phyloP scores from a whole-genome alignment of 2,329 filamentous ascomycete species.

The Ceratocystis smalleyi region DNA sequence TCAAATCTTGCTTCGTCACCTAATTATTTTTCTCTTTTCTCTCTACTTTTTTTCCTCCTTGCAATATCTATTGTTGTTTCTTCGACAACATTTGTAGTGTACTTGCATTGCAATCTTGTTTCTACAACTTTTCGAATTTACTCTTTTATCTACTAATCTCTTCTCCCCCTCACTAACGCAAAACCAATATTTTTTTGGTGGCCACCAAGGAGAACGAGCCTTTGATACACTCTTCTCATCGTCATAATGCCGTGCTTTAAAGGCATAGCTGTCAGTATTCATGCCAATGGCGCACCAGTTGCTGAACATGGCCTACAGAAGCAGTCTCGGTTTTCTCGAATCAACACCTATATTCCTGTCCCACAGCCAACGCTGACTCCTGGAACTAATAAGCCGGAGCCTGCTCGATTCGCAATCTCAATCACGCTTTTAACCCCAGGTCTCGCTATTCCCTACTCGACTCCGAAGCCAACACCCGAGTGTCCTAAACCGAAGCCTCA shows the following conservation, averaged over 20 bases:
- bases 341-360: constrained; percentile 94
- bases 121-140: background rate
- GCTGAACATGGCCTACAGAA: constrained; percentile 90
- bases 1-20: constrained; percentile 14
- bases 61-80: background rate
- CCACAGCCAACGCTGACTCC: constrained; percentile 59
- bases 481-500: constrained; percentile 72
- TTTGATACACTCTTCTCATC: background rate
- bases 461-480: constrained; percentile 59
- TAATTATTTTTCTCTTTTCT: constrained; percentile 2
- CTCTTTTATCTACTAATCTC: background rate
- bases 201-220: background rate
- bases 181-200: background rate
- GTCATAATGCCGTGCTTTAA: constrained; percentile 83
- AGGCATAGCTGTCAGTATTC: constrained; percentile 95
- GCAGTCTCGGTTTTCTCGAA: constrained; percentile 76
- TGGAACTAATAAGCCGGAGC: constrained; percentile 61
- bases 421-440: constrained; percentile 87
- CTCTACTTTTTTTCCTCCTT: background rate
- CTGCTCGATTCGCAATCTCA: constrained; percentile 93
- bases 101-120: background rate
- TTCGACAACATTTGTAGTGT: background rate
- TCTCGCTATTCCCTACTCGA: constrained; percentile 81
- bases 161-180: background rate
- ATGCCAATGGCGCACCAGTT: constrained; percentile 64